phyloP scores from a whole-genome alignment of 257 asterid species.

The Solanum arcanum region DNA sequence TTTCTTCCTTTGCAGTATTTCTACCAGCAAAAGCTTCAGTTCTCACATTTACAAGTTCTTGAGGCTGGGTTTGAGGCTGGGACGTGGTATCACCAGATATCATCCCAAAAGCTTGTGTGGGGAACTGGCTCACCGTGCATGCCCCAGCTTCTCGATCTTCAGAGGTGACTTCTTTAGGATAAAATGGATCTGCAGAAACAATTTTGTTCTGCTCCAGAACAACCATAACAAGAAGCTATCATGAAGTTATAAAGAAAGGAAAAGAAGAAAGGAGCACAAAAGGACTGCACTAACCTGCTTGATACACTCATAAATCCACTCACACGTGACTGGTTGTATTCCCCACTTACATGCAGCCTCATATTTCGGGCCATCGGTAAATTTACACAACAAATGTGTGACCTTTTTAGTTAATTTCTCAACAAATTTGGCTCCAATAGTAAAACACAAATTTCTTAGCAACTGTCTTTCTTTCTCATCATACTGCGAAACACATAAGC shows the following conservation, averaged over 20 bases:
- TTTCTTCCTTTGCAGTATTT: conserved; percentile 13
- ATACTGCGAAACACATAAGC: conserved; percentile 73
- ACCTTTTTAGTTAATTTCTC: conserved; percentile 64
- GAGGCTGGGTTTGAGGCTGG: conserved; percentile 37
- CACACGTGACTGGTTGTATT: conserved; percentile 56
- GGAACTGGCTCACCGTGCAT: conserved; percentile 57
- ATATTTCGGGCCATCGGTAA: conserved; percentile 64
- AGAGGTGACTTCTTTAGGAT: conserved; percentile 56
- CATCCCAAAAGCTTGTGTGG: conserved; percentile 48
- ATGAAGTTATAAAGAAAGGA: conserved; percentile 7
- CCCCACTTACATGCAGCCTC: conserved; percentile 83
- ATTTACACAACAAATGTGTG: conserved; percentile 76
- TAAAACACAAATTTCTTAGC: conserved; percentile 73
- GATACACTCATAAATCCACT: conserved; percentile 82
- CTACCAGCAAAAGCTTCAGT: conserved; percentile 16
- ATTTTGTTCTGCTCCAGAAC: conserved; percentile 57
- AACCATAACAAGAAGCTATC: conserved; percentile 10
- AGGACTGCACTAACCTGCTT: conserved; percentile 40
- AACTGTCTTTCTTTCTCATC: conserved; percentile 59
- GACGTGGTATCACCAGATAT: conserved; percentile 36
- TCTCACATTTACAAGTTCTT: conserved; percentile 24
- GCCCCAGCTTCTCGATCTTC: conserved; percentile 57
- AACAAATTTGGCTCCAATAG: conserved; percentile 56
- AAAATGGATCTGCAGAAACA: conserved; percentile 50
- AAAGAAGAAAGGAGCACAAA: conserved; percentile 1